Conservation (phyloP, 2,329 filamentous ascomycete species). For the Tolypocladium paradoxum region DNA sequence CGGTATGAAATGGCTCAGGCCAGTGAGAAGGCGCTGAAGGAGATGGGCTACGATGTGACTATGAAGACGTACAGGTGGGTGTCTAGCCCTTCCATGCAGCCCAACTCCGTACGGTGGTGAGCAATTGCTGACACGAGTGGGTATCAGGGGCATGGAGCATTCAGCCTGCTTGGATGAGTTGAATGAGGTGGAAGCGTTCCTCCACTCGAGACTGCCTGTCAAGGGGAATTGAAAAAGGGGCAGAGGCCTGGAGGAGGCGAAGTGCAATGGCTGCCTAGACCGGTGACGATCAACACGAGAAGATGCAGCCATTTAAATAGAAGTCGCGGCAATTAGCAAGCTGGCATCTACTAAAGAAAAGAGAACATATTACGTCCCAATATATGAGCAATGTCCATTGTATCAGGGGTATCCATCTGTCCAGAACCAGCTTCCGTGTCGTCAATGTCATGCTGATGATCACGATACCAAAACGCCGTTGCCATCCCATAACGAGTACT, state of each 20-base stretch:
- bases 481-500: background rate
- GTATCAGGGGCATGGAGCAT: constrained; percentile 55
- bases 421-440: background rate
- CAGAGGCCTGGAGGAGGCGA: background rate
- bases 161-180: constrained; percentile 70
- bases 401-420: background rate
- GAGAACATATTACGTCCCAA: background rate
- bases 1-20: constrained; percentile 54
- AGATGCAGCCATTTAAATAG: background rate
- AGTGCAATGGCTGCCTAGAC: background rate
- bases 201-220: constrained; percentile 34
- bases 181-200: constrained; percentile 61
- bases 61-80: constrained; percentile 66
- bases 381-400: background rate
- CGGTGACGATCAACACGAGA: background rate
- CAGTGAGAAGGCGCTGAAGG: constrained; percentile 57
- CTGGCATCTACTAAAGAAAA: background rate
- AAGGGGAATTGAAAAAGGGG: constrained; percentile 3
- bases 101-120: background rate
- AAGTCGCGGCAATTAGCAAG: background rate
- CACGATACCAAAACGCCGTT: background rate
- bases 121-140: background rate
- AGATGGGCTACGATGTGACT: constrained; percentile 60
- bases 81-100: background rate
- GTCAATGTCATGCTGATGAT: background rate